Evolutionary conservation across 1,284 basidiomycete species (phyloP).

Genomic region (Butyriboletus appendiculatus): DNA sequence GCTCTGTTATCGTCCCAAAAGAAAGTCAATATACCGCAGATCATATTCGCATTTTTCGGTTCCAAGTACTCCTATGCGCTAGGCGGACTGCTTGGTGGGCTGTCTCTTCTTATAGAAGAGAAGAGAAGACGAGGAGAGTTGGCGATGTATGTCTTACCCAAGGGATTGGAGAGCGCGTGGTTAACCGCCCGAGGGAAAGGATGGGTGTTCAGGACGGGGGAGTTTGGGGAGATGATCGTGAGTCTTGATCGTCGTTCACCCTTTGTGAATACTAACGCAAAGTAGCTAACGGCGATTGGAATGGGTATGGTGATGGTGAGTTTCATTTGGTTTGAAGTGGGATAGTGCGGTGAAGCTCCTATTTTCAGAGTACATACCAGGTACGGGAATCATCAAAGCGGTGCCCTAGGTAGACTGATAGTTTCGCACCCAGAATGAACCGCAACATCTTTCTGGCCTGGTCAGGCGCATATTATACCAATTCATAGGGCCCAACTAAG

Average conservation of each 20-base stretch:
- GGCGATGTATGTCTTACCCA: conserved; percentile 96
- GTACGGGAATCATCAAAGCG: conserved; percentile 27
- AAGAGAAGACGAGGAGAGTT: conserved; percentile 79
- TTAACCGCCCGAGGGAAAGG: conserved; percentile 75
- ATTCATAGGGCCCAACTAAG: conserved; percentile 83
- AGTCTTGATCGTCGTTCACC: conserved; percentile 29
- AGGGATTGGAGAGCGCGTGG: conserved; percentile 89
- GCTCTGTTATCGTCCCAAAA: conserved; percentile 45
- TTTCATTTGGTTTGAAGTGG: not conserved
- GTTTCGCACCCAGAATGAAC: conserved; percentile 69
- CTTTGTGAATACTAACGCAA: conserved; percentile 15
- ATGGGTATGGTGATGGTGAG: conserved; percentile 92
- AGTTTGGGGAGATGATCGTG: conserved; percentile 67
- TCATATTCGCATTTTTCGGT: conserved; percentile 55
- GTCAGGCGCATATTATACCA: conserved; percentile 90
- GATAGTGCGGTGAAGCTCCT: conserved; percentile 1
- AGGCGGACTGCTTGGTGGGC: conserved; percentile 74
- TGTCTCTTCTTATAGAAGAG: conserved; percentile 88
- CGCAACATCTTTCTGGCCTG: conserved; percentile 85
- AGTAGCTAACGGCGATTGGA: conserved; percentile 64
- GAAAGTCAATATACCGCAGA: conserved; percentile 46
- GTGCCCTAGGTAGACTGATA: conserved; percentile 14
- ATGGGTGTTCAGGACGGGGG: conserved; percentile 74
- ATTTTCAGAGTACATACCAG: conserved; percentile 49
- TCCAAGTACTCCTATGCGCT: conserved; percentile 77